A percentile compares a stretch with the other conserved stretches of the same genome.
Conservation (phyloP, 495 filamentous ascomycete genomes). For the Tuber borchii region DNA sequence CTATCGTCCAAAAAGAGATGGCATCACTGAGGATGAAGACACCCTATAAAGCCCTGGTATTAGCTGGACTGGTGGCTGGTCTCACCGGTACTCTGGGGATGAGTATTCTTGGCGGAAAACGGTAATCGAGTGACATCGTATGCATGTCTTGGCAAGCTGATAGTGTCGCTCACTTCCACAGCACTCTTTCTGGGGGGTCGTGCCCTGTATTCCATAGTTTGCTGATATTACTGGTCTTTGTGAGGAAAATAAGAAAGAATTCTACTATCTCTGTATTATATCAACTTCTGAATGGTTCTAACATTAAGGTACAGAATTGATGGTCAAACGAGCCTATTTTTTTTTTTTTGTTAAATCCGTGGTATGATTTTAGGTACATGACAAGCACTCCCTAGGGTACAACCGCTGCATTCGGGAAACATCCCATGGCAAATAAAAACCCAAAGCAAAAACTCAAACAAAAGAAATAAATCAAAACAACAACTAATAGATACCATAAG, state of each 20-base stretch:
- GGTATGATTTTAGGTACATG: no score
- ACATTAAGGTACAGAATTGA: no score
- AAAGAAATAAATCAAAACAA: no score
- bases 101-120: not conserved
- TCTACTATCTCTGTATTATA: no score
- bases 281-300: no score
- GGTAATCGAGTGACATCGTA: not conserved
- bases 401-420: no score
- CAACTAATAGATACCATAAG: no score
- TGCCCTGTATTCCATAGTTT: not conserved
- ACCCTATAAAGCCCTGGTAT: not conserved
- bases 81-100: not conserved
- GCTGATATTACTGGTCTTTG: not conserved
- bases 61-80: not conserved
- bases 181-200: not conserved
- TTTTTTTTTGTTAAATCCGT: no score
- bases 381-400: no score
- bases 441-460: no score
- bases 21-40: not conserved
- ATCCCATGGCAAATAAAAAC: no score
- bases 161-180: not conserved
- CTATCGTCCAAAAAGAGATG: not conserved
- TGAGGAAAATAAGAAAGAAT: not conserved
- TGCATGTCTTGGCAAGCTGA: not conserved
- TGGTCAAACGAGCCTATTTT: no score